Evolutionary conservation across 768 basidiomycete genomes (phyloP).

Genomic region (Mycena belliarum): DNA sequence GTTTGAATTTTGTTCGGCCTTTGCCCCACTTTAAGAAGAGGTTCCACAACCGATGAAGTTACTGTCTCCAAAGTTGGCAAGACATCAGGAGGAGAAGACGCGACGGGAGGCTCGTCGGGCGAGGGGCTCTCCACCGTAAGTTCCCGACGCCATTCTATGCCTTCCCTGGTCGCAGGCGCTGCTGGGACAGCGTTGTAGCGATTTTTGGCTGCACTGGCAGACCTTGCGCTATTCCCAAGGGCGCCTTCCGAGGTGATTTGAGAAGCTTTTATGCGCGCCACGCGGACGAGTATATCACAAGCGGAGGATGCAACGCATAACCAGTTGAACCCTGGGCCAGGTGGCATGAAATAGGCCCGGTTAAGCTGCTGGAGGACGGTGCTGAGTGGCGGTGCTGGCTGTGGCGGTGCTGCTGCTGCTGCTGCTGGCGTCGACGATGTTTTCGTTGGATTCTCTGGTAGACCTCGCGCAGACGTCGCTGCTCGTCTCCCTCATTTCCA

Average conservation of each 20-base stretch:
- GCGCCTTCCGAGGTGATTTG: conserved; percentile 32
- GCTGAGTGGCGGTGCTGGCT: not conserved
- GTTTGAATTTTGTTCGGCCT: too few species aligned
- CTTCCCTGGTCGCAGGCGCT: not conserved
- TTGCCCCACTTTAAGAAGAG: too few species aligned
- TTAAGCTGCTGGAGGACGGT: not conserved
- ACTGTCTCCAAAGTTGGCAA: not conserved
- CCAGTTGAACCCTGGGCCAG: conserved; percentile 71
- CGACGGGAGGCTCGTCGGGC: not conserved
- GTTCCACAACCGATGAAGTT: not conserved
- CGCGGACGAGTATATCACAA: conserved; percentile 62
- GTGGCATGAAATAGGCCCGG: conserved; percentile 51
- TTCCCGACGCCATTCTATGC: not conserved
- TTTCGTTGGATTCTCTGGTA: conserved; percentile 34
- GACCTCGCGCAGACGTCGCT: conserved; percentile 70
- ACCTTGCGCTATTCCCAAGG: conserved; percentile 16
- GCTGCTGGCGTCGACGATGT: conserved; percentile 6
- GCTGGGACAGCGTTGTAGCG: not conserved
- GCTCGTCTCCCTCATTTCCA: conserved; percentile 62
- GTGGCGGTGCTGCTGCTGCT: not conserved
- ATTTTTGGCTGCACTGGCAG: not conserved
- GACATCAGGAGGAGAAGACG: not conserved
- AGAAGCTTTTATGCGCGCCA: conserved; percentile 56
- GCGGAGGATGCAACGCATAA: conserved; percentile 64
- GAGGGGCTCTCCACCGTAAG: not conserved